Evolutionary conservation across 2,329 filamentous ascomycete genomes (phyloP), one percentile per base, ranked within the genome.

Genomic region (Periconia sp.): DNA sequence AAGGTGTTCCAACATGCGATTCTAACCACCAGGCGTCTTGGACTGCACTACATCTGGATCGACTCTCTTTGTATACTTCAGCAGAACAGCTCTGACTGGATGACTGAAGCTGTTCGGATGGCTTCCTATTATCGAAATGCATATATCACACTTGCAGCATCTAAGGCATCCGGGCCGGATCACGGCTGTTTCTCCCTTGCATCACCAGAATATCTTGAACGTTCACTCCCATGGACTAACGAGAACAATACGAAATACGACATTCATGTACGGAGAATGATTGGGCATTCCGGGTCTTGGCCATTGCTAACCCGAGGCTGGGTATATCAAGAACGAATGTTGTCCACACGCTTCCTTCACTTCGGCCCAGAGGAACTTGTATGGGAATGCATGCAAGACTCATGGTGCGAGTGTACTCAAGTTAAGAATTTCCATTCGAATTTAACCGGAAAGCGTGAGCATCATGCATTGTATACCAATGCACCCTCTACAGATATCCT

Each of bases 281-380:
- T 13, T 9, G 9, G 23, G n/a, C n/a, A 13, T 31, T 40, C 16
- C n/a, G n/a, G n/a, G n/a, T n/a, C n/a, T n/a, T n/a, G n/a, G n/a
- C 46, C 43, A 4, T 33, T 58, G 5, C 12, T 50, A 3, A 7
- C 9, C 2, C 47, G 54, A 6, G 54, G 23, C 1, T 59, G 54
- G 56, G 56, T 53, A 4, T 42, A 54, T n/a, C 56, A 59, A 16
- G 56, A 59, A 16, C 45, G 55, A 3, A 29, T 57, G 4, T 45
- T 59, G 11, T 52, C 56, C 9, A 48, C 48, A 12, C 47, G 56
- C 3, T 40, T 55, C 11, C 39, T 59, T 5, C 54, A 59, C 24
- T 52, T 57, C 26, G 47, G 36, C 2, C 30, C 36, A 1, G 33
- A 23, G 1, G 56, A 54, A 22, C 44, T 57, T 19, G 34, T 47